Percentiles rank a stretch among this genome's conserved stretches.
These are phyloP conservation scores for Oidiodendron maius DNA, from an alignment of 495 filamentous ascomycete genomes.

Conservation along the genomic window DNA sequence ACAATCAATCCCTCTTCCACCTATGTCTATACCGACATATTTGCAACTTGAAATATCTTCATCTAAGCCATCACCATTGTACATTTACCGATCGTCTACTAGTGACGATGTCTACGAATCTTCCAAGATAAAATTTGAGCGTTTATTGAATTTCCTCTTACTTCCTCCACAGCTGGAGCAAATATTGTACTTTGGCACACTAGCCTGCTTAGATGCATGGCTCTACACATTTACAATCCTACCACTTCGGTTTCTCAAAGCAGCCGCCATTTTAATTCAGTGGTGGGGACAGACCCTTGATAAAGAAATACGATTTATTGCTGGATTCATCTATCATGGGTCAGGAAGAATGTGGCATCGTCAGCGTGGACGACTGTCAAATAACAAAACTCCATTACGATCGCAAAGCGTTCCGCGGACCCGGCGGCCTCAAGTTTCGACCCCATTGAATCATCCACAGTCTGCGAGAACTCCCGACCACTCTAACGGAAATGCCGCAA, in stretches of 20 bases:
- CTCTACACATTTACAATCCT: constrained; percentile 93
- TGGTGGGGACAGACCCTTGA: constrained; percentile 64
- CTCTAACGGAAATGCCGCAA: constrained; percentile 11
- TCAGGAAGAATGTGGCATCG: constrained; percentile 69
- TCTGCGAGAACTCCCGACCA: constrained; percentile 7
- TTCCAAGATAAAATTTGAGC: constrained; percentile 89
- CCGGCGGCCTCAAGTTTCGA: constrained; percentile 12
- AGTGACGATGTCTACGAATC: constrained; percentile 89
- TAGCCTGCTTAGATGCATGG: constrained; percentile 96
- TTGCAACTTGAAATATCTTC: constrained; percentile 84
- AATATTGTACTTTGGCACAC: constrained; percentile 75
- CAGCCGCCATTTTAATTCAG: constrained; percentile 63
- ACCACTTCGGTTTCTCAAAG: constrained; percentile 83
- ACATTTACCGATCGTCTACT: constrained; percentile 70
- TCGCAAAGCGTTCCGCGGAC: constrained; percentile 19
- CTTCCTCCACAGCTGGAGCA: constrained; percentile 80
- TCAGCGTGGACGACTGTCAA: constrained; percentile 41
- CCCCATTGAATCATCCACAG: constrained; percentile 15
- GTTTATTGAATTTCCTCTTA: constrained; percentile 82
- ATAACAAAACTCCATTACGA: constrained; percentile 26
- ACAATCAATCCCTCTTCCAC: constrained; percentile 56
- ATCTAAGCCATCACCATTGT: constrained; percentile 75
- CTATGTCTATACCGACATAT: constrained; percentile 80
- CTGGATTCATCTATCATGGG: constrained; percentile 67
- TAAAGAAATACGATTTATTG: constrained; percentile 61